Percentiles rank a stretch among this genome's conserved stretches.
Conservation (phyloP, 2,329 filamentous ascomycete genomes). For the Aspergillus costaricaensis region DNA sequence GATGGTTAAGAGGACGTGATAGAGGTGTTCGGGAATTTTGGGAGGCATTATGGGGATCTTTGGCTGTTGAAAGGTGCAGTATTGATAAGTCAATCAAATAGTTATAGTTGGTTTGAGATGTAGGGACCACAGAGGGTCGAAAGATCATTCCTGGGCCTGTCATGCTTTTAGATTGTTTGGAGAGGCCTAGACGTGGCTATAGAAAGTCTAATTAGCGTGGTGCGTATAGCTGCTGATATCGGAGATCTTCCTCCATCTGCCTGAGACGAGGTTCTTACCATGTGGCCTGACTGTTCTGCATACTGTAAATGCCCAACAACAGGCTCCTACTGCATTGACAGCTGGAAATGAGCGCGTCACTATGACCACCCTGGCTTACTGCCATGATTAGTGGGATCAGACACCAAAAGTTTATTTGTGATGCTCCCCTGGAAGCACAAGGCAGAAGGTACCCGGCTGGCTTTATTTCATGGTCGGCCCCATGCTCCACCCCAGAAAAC, state of each 20-base stretch:
- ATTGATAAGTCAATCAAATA: not conserved
- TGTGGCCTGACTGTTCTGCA: not conserved
- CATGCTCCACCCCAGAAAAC: not conserved
- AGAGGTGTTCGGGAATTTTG: conserved; percentile 18
- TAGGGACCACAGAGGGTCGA: not conserved
- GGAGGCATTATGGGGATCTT: not conserved
- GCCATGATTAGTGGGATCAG: not conserved
- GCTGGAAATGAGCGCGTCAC: not conserved
- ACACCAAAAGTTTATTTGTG: not conserved
- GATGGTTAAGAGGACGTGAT: conserved; percentile 29
- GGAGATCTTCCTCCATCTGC: not conserved
- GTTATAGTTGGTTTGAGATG: not conserved
- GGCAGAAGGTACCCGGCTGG: not conserved
- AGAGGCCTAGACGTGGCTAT: not conserved
- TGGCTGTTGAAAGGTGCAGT: not conserved
- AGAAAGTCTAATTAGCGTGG: not conserved
- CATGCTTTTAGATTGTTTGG: not conserved
- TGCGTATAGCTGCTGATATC: not conserved
- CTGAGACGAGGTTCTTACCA: not conserved
- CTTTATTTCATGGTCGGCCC: not conserved
- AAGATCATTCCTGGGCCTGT: not conserved
- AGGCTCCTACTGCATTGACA: not conserved
- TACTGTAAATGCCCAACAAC: not conserved
- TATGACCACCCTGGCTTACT: not conserved
- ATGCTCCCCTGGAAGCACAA: not conserved